Evolutionary conservation across 2,329 filamentous ascomycete genomes (phyloP), one percentile per base, ranked within the genome.

Genomic region (Colletotrichum melonis): DNA sequence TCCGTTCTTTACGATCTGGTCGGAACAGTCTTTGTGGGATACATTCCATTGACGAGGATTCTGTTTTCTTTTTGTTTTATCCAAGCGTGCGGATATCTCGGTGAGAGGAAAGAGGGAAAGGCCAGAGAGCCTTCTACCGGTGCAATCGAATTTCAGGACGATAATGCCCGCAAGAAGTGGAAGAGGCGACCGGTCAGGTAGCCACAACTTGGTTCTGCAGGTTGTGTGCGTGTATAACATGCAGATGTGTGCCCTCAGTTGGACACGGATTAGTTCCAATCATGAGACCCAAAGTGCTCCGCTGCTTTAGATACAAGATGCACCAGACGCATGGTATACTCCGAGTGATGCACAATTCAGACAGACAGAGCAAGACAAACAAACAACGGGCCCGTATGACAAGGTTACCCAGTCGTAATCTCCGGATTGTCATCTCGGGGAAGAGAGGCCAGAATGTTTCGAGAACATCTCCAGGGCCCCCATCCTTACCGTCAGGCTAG

Each of bases 351-450:
- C 35, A 52, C 19, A 35, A 24, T 7, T 32, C n/a, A 32, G 28
- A 63, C 28, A 35, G 58, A 59, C 42, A 64, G 63, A 59, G 16
- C 14, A 42, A 42, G 16, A 42, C 28, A 55, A 72, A 59, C 42
- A 69, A 69, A 55, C 35, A n/a, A 38, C 26, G 60, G 67, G 67
- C 67, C 42, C 58, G 54, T 28, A 32, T 28, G 22, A 69, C 54
- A 54, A 54, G 52, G 35, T 26, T 16, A 42, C 60, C 67, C 67
- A 63, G 26, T 70, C 24, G 59, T 26, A 73, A 73, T 70, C 42
- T 70, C 67, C 60, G 70, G 26, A 42, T 49, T 38, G 32, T 73
- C 60, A 73, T 73, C 67, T 70, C 66, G 60, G 66, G 59, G 46
- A 56, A 49, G 9, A 24, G 30, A 55, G n/a, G 9, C 63, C 68